These are phyloP conservation scores for Salvia miltiorrhiza DNA, from an alignment of 257 asterid species.

Conservation along the genomic window DNA sequence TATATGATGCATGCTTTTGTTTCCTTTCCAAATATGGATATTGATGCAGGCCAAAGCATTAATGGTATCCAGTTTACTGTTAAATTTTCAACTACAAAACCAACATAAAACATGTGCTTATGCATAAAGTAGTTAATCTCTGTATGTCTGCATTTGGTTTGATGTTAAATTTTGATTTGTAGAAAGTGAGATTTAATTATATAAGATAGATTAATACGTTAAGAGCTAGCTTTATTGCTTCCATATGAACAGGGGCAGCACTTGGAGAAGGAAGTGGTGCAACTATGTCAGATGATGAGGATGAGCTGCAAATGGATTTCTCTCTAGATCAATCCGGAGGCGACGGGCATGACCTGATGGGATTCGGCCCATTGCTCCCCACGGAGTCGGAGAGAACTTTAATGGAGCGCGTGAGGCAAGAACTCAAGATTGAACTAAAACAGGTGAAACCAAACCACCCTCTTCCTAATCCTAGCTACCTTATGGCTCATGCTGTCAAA, in stretches of 20 bases:
- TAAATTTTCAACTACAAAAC: background rate
- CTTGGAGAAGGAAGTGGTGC: conserved; percentile 87
- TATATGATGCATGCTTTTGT: no score
- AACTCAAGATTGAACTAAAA: conserved; percentile 85
- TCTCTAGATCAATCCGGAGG: conserved; percentile 67
- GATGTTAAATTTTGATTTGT: background rate
- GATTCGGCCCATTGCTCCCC: conserved; percentile 89
- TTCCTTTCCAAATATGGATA: background rate
- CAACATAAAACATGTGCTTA: background rate
- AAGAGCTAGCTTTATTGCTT: background rate
- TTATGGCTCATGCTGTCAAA: no score
- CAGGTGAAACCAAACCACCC: conserved; percentile 40
- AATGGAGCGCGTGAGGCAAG: conserved; percentile 95
- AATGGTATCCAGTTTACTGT: background rate
- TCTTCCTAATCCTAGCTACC: no score
- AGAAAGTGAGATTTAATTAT: background rate
- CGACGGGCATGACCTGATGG: conserved; percentile 74
- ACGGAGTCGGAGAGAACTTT: conserved; percentile 91
- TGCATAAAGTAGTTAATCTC: no score
- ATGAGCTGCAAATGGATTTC: conserved; percentile 70
- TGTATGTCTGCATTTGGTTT: background rate
- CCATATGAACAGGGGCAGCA: conserved; percentile 43
- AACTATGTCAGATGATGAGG: conserved; percentile 96
- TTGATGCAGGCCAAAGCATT: background rate
- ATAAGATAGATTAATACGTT: background rate